Evolutionary conservation across 352 stramenopile genomes (phyloP).

Genomic region (Pythium brachiatum): DNA sequence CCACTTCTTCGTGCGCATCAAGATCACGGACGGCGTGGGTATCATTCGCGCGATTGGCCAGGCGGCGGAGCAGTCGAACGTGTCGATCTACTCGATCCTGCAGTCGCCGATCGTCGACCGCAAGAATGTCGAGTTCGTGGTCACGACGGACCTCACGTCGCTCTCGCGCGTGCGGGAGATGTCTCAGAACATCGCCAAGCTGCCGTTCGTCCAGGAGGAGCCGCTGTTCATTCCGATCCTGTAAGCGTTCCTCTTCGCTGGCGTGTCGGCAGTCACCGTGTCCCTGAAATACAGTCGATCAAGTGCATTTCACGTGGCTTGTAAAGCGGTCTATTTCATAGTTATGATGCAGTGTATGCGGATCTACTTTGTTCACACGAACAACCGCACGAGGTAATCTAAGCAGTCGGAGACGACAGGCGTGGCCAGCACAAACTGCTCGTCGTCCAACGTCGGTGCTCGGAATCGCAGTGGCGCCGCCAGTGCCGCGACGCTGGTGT

Average conservation of each 20-base stretch:
- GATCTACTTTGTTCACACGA: slow-evolving; percentile 8
- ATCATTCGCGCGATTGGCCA: slow-evolving; percentile 95
- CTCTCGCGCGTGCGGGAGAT: slow-evolving; percentile 89
- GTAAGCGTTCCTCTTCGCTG: no score
- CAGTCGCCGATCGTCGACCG: slow-evolving; percentile 93
- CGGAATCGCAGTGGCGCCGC: slow-evolving; percentile 4
- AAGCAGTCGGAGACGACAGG: slow-evolving; percentile 25
- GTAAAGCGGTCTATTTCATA: not conserved
- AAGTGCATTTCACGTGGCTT: not conserved
- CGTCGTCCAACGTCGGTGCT: slow-evolving; percentile 2
- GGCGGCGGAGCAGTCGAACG: slow-evolving; percentile 91
- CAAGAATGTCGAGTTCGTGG: slow-evolving; percentile 94
- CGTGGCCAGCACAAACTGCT: slow-evolving; percentile 17
- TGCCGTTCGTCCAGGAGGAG: slow-evolving; percentile 83
- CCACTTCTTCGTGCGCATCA: slow-evolving; percentile 95
- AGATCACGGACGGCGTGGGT: slow-evolving; percentile 91
- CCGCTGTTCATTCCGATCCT: slow-evolving; percentile 81
- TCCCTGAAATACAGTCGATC: not conserved
- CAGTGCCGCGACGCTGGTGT: not conserved
- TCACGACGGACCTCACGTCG: slow-evolving; percentile 93
- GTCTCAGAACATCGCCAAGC: slow-evolving; percentile 84
- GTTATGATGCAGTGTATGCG: not conserved
- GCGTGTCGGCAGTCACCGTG: not conserved
- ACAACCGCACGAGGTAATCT: slow-evolving; percentile 34
- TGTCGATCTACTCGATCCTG: slow-evolving; percentile 97